These are phyloP conservation scores for Piper longum DNA, from an alignment of 164 flowering plant species.

Conservation along the genomic window DNA sequence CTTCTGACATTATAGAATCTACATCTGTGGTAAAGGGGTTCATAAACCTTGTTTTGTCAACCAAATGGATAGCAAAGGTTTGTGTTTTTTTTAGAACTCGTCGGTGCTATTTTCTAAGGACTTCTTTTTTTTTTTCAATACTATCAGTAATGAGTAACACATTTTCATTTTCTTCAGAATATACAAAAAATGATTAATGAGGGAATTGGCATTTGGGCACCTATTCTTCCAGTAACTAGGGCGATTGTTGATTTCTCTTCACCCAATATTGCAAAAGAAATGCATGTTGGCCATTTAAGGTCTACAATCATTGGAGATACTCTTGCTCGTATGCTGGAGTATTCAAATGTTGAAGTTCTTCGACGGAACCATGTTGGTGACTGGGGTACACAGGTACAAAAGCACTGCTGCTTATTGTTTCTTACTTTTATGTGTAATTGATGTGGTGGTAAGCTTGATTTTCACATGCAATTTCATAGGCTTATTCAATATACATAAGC, in stretches of 20 bases:
- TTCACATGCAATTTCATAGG: neutral
- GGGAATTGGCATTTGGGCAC: slow-evolving; percentile 87
- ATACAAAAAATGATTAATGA: slow-evolving; percentile 67
- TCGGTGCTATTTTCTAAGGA: neutral
- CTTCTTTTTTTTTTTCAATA: neutral
- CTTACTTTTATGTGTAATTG: neutral
- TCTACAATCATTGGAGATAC: slow-evolving; percentile 96
- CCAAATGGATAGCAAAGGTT: slow-evolving; percentile 86
- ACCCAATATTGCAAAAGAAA: slow-evolving; percentile 96
- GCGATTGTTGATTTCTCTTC: slow-evolving; percentile 95
- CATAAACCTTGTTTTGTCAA: slow-evolving; percentile 63
- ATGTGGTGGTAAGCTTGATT: neutral
- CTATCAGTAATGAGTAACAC: neutral
- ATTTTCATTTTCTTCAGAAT: slow-evolving; percentile 27
- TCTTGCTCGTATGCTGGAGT: slow-evolving; percentile 86
- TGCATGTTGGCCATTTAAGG: slow-evolving; percentile 97
- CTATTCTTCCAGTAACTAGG: slow-evolving; percentile 40
- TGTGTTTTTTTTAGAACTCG: neutral
- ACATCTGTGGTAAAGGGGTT: slow-evolving; percentile 88
- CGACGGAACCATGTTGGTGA: slow-evolving; percentile 97
- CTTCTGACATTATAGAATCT: slow-evolving; percentile 65
- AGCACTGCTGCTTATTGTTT: neutral
- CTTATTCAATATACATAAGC: no score
- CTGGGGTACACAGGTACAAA: slow-evolving; percentile 94
- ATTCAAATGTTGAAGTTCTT: slow-evolving; percentile 80